Base-by-base conservation (phyloP, 106 monocot genomes). In the Agapanthus africanus region DNA sequence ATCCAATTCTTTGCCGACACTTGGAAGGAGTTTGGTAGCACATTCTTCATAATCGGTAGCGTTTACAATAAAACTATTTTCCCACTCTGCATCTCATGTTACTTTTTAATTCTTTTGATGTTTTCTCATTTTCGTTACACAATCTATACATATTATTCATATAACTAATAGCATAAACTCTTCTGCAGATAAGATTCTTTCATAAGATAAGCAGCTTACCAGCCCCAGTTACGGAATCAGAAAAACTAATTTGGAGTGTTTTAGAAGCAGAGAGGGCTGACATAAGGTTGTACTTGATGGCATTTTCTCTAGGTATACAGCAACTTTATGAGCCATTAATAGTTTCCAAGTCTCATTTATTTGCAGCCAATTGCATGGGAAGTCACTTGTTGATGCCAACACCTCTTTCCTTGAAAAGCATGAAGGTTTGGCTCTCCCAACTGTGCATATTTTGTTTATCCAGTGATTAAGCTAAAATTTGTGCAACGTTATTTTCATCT, bases 211-310 rank as follows among this genome's bases (percentile, higher is more conserved):
- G 72, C 78, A 86, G 61, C 65, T 76, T 77, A 36, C 33, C 81
- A 63, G 65, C 88, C 74, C 84, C 95, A 56, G 77, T 54, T n/a
- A 82, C 91, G 18, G 86, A 91, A 42, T 36, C 86, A 7, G 85
- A 95, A 75, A 91, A 95, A 77, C 82, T 95, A 39, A 59, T 95
- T 64, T 86, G 68, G 79, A 86, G 60, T 56, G 95, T 95, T 14
- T 54, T 95, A 59, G 95, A 91, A 69, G 88, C 88, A 27, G 95
- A 95, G 63, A 63, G 79, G 34, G 72, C 63, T 41, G 70, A 79
- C 51, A 71, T 91, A 80, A 95, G 91, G 95, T 95, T 7, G 33
- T 21, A 9, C 39, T 1, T 79, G n/a, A 11, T 66, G 23, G 15
- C 33, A 37, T 40, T 18, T 7, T 61, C 26, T 60, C 15, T 44